These are phyloP conservation scores for Oidium heveae DNA, from an alignment of 2,329 filamentous ascomycete species.

Conservation along the genomic window DNA sequence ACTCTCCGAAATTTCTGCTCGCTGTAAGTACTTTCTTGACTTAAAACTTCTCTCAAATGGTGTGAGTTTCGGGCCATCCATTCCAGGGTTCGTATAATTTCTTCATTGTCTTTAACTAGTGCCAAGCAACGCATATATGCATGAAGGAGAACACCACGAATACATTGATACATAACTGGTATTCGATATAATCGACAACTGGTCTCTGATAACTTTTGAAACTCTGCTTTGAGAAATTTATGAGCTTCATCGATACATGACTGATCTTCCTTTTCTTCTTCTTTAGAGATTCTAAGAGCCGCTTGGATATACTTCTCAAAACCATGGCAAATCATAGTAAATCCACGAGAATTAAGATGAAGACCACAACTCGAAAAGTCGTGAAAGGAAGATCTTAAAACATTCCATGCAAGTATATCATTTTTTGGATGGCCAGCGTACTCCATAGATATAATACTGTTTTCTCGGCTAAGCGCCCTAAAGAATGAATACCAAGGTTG, in stretches of 20 bases:
- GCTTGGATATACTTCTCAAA: constrained; percentile 10
- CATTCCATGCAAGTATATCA: constrained; percentile 9
- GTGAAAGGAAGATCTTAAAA: constrained; percentile 5
- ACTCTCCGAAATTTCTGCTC: constrained; percentile 4
- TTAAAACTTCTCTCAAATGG: constrained; percentile 5
- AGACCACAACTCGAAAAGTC: constrained; percentile 10
- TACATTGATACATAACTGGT: constrained; percentile 17
- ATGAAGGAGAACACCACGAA: constrained; percentile 25
- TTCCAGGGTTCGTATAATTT: constrained; percentile 27
- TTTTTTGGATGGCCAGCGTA: constrained; percentile 6
- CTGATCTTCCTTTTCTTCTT: neutral
- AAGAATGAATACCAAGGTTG: constrained; percentile 21
- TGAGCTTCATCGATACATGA: constrained; percentile 7
- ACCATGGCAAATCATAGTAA: constrained; percentile 9
- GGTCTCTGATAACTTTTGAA: constrained; percentile 9
- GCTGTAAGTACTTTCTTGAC: constrained; percentile 5
- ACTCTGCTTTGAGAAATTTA: constrained; percentile 11
- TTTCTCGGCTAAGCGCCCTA: constrained; percentile 15
- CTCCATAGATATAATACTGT: constrained; percentile 5
- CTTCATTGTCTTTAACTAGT: constrained; percentile 29
- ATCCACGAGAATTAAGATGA: constrained; percentile 11
- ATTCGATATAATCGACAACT: constrained; percentile 4
- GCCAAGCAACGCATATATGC: constrained; percentile 38
- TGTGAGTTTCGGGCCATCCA: constrained; percentile 31
- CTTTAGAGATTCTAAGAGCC: neutral